Base-by-base conservation (phyloP, 257 asterid species). In the Prunella vulgaris region DNA sequence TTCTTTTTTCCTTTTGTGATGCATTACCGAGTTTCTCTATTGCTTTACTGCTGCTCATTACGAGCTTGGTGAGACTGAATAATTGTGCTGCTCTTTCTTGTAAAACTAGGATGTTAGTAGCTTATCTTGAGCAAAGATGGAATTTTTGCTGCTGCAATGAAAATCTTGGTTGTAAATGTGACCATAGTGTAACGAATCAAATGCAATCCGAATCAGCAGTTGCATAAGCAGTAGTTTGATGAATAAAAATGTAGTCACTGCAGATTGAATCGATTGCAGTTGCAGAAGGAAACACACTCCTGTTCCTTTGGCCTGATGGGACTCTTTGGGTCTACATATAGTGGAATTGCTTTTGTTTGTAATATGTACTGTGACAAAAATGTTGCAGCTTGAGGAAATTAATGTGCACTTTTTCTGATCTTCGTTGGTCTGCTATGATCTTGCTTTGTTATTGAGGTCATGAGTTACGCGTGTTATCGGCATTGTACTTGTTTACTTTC, bases 51-150 rank as follows among this genome's bases (percentile, higher is more conserved):
- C 33, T 18, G 35, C 37, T 64, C 6, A 8, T 5, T 25, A 58
- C 20, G 59, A 30, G 27, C 28, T 59, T 25, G 52, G 24, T 40
- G 18, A 7, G 35, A 20, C 40, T 60, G 33, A 38, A 33, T 28
- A 62, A 22, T n/a, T 21, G 5, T 53, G 53, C 52, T 32, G 46
- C 59, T 3, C 51, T 52, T 42, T 52, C 30, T 7, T 8, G 54
- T 12, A 51, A 5, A 61, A 68, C 24, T 77, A 54, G 54, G 33
- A 60, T 54, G 53, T 14, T 25, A 48, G 63, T 56, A 21, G 48
- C 52, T 56, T 38, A 22, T 68, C 10, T 42, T 42, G 63, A 60
- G 32, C 46, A 32, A 42, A 15, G 7, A 63, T 24, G 35, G 24
- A 40, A 20, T 38, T 56, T 8, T 57, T 62, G 37, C 42, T 63